Base-by-base conservation (phyloP, 805 yeast genomes). In the Pichia exigua region DNA sequence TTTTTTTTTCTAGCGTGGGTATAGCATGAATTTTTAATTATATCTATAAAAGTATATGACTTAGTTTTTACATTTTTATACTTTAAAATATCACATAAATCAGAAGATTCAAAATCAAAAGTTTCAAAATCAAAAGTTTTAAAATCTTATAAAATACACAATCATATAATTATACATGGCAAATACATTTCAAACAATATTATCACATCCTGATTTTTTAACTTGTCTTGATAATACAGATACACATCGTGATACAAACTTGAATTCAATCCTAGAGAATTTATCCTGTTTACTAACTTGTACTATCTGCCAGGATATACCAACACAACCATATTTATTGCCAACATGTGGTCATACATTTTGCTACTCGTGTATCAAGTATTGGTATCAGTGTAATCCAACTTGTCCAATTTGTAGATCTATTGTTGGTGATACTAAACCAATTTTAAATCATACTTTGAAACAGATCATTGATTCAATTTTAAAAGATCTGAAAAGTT, bases 271-370 rank as follows among this genome's bases (percentile, higher is more conserved):
- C 15, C 26, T 51, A 17, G 47, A 40, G 21, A 47, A 47, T 35
- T 3, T 51, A 18, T 18, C 50, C 13, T 41, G 43, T 20, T 45
- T 48, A 11, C 13, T 76, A 40, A 76, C 73, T 54, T 86, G 94
- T 61, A 73, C 84, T 8, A 74, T 86, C 12, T 86, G 94, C 60
- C 81, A 83, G 38, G 92, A 85, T 48, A 66, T 77, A 47, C 80
- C 85, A 85, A 76, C 73, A 55, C 75, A 76, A 2, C 92, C 94
- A 2, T 78, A 81, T 59, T 48, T 60, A 12, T 69, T 79, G 58
- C 71, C 81, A 0, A 64, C 71, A 13, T 86, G 94, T 68, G 92
- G 92, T 2, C 94, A 86, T 62, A 77, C 85, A 30, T 85, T 80
- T 58, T 86, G 92, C 65, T 85, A 85, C 61, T 76, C 70, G 47